A percentile compares a stretch with the other conserved stretches of the same genome.
Conservation (phyloP, 139 green algal species). For the Dunaliella primolecta region DNA sequence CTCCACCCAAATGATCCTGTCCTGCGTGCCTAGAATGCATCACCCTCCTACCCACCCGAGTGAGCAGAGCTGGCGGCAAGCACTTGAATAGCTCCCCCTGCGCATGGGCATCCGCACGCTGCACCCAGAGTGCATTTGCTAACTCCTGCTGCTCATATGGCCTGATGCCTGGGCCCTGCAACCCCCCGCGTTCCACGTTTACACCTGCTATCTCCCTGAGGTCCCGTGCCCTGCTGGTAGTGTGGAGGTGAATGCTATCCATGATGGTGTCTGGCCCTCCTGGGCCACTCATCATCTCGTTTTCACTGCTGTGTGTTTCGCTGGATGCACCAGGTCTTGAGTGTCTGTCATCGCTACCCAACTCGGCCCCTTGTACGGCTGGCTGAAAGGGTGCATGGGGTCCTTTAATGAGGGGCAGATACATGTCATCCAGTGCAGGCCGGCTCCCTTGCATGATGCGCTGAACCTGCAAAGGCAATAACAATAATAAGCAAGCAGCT, state of each 20-base stretch:
- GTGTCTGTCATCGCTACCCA: too few relatives aligned
- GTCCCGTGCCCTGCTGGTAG: too few relatives aligned
- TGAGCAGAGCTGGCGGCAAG: constrained; percentile 22
- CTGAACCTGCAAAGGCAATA: constrained; percentile 6
- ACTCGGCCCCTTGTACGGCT: too few relatives aligned
- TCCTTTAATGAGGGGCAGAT: constrained; percentile 34
- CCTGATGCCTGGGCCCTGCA: too few relatives aligned
- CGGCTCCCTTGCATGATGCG: constrained; percentile 62
- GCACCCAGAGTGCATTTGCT: not conserved
- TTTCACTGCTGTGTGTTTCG: too few relatives aligned
- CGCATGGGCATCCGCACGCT: not conserved
- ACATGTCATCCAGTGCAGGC: constrained; percentile 33
- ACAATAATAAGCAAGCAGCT: not conserved
- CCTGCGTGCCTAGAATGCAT: too few relatives aligned
- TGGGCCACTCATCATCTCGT: too few relatives aligned
- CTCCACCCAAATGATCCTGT: too few relatives aligned
- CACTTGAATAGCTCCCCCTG: not conserved
- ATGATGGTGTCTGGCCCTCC: too few relatives aligned
- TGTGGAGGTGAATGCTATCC: too few relatives aligned
- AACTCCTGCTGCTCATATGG: not conserved
- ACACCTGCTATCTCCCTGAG: not conserved
- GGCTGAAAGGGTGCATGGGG: too few relatives aligned
- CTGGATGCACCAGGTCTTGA: too few relatives aligned
- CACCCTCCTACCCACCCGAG: not conserved
- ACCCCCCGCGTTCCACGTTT: not conserved